A percentile compares a stretch with the other conserved stretches of the same genome.
These are phyloP conservation scores for Blastobotrys parvus DNA, from an alignment of 805 yeast genomes.

Conservation along the genomic window DNA sequence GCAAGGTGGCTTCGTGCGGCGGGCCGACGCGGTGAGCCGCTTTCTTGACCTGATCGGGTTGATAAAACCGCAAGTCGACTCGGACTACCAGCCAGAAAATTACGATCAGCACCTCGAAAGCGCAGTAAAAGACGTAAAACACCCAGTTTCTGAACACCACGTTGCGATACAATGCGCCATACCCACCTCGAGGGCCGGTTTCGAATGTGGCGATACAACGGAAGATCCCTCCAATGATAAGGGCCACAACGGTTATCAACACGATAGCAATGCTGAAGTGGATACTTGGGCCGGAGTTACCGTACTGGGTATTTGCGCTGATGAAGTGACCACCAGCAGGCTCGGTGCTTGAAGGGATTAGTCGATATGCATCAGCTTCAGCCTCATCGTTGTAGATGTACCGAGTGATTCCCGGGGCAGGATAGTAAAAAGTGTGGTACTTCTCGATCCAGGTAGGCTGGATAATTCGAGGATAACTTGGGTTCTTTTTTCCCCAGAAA, in stretches of 20 bases:
- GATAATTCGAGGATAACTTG: constrained; percentile 28
- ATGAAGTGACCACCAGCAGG: constrained; percentile 34
- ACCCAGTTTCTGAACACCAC: constrained; percentile 47
- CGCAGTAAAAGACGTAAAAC: constrained; percentile 64
- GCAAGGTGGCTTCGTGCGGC: too few species aligned
- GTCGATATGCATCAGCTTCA: constrained; percentile 47
- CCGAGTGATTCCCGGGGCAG: constrained; percentile 40
- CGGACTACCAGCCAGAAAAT: constrained; percentile 52
- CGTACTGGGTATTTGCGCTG: constrained; percentile 38
- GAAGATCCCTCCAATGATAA: constrained; percentile 24
- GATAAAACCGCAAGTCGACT: constrained; percentile 69
- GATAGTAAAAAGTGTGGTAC: constrained; percentile 51
- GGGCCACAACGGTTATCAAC: constrained; percentile 13
- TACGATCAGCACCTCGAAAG: constrained; percentile 51
- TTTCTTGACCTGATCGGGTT: constrained; percentile 52
- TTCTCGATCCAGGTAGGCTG: constrained; percentile 76
- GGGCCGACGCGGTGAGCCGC: too few species aligned
- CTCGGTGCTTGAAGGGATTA: constrained; percentile 49
- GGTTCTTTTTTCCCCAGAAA: constrained; percentile 1
- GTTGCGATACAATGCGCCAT: constrained; percentile 20
- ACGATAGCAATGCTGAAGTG: constrained; percentile 34
- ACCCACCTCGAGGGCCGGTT: constrained; percentile 25
- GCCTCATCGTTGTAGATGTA: constrained; percentile 37
- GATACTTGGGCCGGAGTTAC: constrained; percentile 26
- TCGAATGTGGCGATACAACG: constrained; percentile 28